Conservation (phyloP, 1,284 basidiomycete species). For the Mycosarcoma maydis region DNA sequence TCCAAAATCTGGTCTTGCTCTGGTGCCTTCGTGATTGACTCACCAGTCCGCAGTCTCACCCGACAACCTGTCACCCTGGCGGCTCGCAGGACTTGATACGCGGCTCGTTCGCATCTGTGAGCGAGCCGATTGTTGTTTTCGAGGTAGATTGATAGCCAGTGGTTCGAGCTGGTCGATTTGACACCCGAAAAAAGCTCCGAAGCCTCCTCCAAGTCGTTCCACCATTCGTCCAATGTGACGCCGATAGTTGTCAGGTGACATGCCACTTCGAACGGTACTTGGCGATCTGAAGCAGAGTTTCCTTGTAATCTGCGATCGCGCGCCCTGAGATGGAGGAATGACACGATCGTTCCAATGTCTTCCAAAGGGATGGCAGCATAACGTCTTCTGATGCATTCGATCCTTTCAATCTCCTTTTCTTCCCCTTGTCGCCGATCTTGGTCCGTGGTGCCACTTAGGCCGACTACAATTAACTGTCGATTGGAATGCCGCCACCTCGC, state of each 20-base stretch:
- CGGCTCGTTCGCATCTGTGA: constrained; percentile 2
- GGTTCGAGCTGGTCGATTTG: not conserved
- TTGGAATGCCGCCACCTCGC: constrained; percentile 9
- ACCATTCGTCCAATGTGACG: constrained; percentile 19
- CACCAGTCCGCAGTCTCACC: not conserved
- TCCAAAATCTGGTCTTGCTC: not conserved
- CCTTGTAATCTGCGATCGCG: not conserved
- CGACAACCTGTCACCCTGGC: constrained; percentile 28
- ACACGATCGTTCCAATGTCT: constrained; percentile 14
- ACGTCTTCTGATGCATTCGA: constrained; percentile 3
- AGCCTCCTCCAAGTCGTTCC: constrained; percentile 28
- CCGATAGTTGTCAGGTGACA: constrained; percentile 8
- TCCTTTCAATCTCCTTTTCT: constrained; percentile 1
- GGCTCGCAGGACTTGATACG: constrained; percentile 2
- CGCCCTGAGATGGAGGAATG: constrained; percentile 12
- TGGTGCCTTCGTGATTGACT: not conserved
- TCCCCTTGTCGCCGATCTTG: constrained; percentile 9
- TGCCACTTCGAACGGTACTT: constrained; percentile 13
- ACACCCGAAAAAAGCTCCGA: constrained; percentile 9
- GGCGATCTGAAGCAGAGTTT: not conserved
- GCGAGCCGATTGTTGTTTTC: not conserved
- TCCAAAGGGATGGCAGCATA: constrained; percentile 9
- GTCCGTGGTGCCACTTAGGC: constrained; percentile 9
- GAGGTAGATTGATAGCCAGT: not conserved
- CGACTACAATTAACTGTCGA: not conserved